Percentiles rank a stretch among this genome's conserved stretches.
Evolutionary conservation across 331 rosid species (phyloP).

Genomic region (Erythrophleum ivorense): DNA sequence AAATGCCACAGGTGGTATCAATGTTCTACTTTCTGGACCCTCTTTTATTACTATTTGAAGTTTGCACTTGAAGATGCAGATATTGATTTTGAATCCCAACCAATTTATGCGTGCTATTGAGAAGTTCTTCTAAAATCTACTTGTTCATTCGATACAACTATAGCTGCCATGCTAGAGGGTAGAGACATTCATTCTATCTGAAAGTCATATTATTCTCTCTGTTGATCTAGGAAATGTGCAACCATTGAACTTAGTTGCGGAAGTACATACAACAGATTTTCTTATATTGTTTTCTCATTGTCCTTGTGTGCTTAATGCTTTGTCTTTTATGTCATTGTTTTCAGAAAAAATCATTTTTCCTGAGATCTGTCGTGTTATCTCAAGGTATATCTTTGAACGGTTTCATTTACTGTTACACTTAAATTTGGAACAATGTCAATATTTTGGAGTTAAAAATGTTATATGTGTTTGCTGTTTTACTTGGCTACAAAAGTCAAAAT

Average conservation of each 20-base stretch:
- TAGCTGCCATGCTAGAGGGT: too few relatives aligned
- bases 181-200: too few relatives aligned
- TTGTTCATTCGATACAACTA: too few relatives aligned
- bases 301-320: not conserved
- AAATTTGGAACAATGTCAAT: too few relatives aligned
- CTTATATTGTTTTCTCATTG: not conserved
- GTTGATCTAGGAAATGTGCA: conserved; percentile 8
- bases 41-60: not conserved
- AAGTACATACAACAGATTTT: not conserved
- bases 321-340: not conserved
- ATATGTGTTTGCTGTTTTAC: not conserved
- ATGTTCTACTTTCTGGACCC: conserved; percentile 1
- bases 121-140: not conserved
- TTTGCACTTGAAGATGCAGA: not conserved
- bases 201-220: not conserved
- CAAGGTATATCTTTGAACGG: not conserved
- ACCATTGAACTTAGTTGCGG: not conserved
- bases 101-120: not conserved
- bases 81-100: not conserved
- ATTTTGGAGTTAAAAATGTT: not conserved
- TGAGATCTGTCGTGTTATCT: conserved; percentile 6
- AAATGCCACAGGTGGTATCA: not conserved
- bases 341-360: conserved; percentile 4
- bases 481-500: not conserved
- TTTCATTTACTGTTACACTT: not conserved